Base-by-base conservation (phyloP, 2,329 filamentous ascomycete species). In the Fusarium sp. region DNA sequence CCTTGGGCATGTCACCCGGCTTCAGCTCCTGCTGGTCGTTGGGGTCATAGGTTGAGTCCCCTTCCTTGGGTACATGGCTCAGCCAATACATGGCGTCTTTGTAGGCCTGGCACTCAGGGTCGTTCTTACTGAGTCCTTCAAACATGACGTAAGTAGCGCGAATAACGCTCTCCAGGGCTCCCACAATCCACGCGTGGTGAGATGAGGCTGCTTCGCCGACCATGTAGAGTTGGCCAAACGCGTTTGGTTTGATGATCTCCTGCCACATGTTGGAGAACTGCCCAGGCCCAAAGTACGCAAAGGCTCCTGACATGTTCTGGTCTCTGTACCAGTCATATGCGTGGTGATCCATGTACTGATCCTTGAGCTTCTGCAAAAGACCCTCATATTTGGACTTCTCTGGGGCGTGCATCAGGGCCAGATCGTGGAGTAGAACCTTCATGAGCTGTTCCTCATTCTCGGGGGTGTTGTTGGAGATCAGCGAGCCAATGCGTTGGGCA, bases 201-300 rank as follows among this genome's bases (percentile, higher is more conserved):
- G 72, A 71, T 0, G 75, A 76, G 6, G 76, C 57, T 0, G 73
- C 75, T n/a, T 78, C 76, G 0, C 75, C 71, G 4, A 78, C n/a
- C 0, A 78, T 50, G 3, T 76, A 75, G 2, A 77, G 14, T 12
- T 77, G 69, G 2, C 76, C 73, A 8, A 65, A 77, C 0, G 74
- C 59, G 20, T 77, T 76, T 14, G 75, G 73, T 68, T 77, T 76
- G 40, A 71, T 75, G 3, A 77, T 73, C 7, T 77, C 71, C 1
- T 69, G 47, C 73, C 75, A 77, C 75, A 76, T 77, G 2, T 77
- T 75, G 33, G 71, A 75, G 33, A 76, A 77, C 1, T 77, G 75
- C 0, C 71, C 45, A 0, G 75, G 75, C 0, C 76, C 72, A 11
- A 76, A 78, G 40, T 76, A 78, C 2, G 73, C 76, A 6, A 78